phyloP scores from a whole-genome alignment of 2,329 filamentous ascomycete genomes.

The Calonectria pauciramosa region DNA sequence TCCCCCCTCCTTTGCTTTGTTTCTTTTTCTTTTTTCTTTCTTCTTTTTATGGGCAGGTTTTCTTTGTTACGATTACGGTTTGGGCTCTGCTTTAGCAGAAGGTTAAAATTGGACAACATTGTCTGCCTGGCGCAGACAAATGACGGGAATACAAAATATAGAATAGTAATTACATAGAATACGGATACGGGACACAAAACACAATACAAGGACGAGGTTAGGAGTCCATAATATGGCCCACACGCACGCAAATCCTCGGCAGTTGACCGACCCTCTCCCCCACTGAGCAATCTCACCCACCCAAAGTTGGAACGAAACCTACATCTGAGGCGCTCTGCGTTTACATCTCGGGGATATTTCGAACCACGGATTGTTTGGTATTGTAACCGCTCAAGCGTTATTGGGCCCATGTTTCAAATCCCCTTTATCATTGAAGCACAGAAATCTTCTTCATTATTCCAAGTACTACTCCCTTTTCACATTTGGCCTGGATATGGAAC shows the following conservation, averaged over 20 bases:
- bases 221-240: constrained; percentile 51
- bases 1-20: not conserved
- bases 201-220: not conserved
- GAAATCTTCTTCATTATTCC: not conserved
- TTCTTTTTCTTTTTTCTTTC: not conserved
- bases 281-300: not conserved
- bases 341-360: not conserved
- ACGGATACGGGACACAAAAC: not conserved
- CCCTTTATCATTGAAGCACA: not conserved
- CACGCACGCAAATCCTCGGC: constrained; percentile 42
- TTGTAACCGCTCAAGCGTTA: not conserved
- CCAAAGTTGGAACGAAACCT: not conserved
- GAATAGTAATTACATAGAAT: not conserved
- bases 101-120: not conserved
- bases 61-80: not conserved
- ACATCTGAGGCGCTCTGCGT: not conserved
- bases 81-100: not conserved
- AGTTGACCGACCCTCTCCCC: not conserved
- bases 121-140: not conserved
- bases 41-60: not conserved
- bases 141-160: not conserved
- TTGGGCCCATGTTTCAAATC: not conserved
- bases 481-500: not conserved
- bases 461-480: not conserved
- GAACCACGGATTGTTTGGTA: not conserved